These are phyloP conservation scores for Hypomontagnella monticulosa DNA, from an alignment of 495 filamentous ascomycete species.

Conservation along the genomic window DNA sequence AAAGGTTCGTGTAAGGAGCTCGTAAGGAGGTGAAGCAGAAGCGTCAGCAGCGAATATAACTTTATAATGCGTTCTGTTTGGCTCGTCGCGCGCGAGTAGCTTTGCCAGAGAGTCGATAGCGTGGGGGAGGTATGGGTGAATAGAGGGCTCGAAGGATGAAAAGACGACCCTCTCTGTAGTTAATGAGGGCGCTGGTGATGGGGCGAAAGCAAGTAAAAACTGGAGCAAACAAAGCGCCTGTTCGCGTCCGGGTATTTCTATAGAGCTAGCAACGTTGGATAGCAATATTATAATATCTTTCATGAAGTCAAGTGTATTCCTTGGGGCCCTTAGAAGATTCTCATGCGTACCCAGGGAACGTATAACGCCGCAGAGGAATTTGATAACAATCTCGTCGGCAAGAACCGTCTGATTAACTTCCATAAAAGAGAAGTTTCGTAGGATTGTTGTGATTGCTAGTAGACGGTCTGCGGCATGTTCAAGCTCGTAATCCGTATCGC, in stretches of 20 bases:
- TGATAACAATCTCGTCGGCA: constrained; percentile 77
- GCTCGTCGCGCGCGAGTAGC: constrained; percentile 90
- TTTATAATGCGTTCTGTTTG: constrained; percentile 84
- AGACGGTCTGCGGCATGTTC: constrained; percentile 87
- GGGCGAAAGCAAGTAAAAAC: constrained; percentile 90
- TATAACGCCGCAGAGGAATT: constrained; percentile 82
- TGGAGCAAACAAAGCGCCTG: constrained; percentile 88
- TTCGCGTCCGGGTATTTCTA: constrained; percentile 86
- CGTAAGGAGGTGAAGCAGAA: constrained; percentile 67
- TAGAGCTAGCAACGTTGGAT: constrained; percentile 82
- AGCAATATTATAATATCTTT: constrained; percentile 91
- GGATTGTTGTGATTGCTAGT: constrained; percentile 89
- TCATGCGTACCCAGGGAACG: constrained; percentile 89
- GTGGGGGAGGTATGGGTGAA: constrained; percentile 88
- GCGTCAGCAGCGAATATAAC: constrained; percentile 80
- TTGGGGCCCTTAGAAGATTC: constrained; percentile 79
- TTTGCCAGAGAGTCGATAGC: constrained; percentile 93
- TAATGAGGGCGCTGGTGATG: constrained; percentile 66
- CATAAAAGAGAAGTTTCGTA: constrained; percentile 90
- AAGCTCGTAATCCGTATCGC: constrained; percentile 80
- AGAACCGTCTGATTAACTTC: constrained; percentile 77
- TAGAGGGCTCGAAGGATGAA: constrained; percentile 75
- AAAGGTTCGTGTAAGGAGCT: constrained; percentile 89
- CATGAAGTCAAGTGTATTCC: constrained; percentile 92
- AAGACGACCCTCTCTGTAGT: constrained; percentile 74